Base-by-base conservation (phyloP, 2,329 filamentous ascomycete genomes). In the Pseudogymnoascus sp. region DNA sequence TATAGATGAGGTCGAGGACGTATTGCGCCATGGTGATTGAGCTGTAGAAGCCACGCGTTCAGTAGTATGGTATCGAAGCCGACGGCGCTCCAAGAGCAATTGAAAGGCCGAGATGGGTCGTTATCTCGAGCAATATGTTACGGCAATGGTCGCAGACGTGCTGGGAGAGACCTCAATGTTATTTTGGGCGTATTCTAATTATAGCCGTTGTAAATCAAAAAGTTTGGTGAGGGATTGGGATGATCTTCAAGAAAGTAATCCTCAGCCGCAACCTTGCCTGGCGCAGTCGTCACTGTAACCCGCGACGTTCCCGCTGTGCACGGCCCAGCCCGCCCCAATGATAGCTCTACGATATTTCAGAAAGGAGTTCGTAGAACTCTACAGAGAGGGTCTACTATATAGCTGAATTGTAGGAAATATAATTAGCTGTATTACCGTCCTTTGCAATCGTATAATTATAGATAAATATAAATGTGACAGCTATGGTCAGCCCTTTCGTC, bases 1-100 rank as follows among this genome's bases (percentile, higher is more conserved):
- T 95, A 75, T 94, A 96, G 68, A 97, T 79, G 36, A 96, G 81
- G 74, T 97, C 94, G 67, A 93, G 84, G 65, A 97, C 80, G 73
- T 95, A 87, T 75, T 92, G 88, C 72, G 89, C 85, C 90, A 93
- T 93, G 64, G 61, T 58, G 64, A 62, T 12, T 27, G 48, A 52
- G 29, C 60, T 62, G 58, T 10, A 55, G 59, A 61, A 55, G 45
- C 45, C 45, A 55, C 45, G 45, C 45, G 45, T 55, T 33, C n/a
- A 33, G 25, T 39, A 55, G 37, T 39, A 33, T 39, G 18, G 3
- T 42, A n/a, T 21, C 2, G 27, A 52, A 36, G 15, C 45, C 4
- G 27, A 31, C 21, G 64, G 67, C 73, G 76, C 45, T 33, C 45
- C 9, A 33, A 18, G 45, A 33, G 45, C 45, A 55, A 55, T 55